A percentile compares a stretch with the other conserved stretches of the same genome.
These are phyloP conservation scores for Tylopilus vinaceipallidus DNA, from an alignment of 768 basidiomycete genomes.

Conservation along the genomic window DNA sequence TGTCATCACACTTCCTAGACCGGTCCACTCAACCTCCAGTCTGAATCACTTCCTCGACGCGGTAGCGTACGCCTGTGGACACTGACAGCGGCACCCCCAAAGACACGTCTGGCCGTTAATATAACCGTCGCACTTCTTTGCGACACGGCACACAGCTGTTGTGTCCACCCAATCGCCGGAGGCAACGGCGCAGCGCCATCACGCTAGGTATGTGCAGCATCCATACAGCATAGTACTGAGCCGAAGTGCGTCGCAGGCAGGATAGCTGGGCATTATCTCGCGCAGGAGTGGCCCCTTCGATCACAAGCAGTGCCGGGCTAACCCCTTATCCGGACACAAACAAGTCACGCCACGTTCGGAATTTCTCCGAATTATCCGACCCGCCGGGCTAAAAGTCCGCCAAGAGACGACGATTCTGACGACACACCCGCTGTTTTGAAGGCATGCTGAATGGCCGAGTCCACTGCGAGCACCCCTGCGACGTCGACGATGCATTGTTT, in stretches of 20 bases:
- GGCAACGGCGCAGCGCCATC: background rate
- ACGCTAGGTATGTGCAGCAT: conserved; percentile 13
- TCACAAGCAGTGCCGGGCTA: conserved; percentile 26
- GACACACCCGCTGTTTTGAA: conserved; percentile 8
- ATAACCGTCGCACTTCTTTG: conserved; percentile 18
- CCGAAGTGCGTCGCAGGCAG: conserved; percentile 2
- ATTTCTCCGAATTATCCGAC: conserved; percentile 14
- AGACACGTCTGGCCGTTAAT: conserved; percentile 19
- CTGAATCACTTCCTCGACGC: conserved; percentile 3
- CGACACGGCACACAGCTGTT: conserved; percentile 13
- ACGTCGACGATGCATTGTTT: conserved; percentile 22
- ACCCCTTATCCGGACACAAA: conserved; percentile 33
- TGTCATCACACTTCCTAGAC: conserved; percentile 14
- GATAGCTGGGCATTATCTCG: conserved; percentile 3
- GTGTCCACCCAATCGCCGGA: conserved; percentile 26
- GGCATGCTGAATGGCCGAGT: conserved; percentile 9
- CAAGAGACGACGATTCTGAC: background rate
- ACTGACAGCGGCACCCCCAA: conserved; percentile 8
- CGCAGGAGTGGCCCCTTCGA: conserved; percentile 9
- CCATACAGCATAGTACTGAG: background rate
- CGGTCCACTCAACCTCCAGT: background rate
- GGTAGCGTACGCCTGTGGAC: background rate
- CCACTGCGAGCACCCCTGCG: conserved; percentile 18
- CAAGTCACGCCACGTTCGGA: conserved; percentile 25
- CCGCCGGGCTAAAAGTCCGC: background rate